phyloP scores from a whole-genome alignment of 2,329 filamentous ascomycete genomes.

The Samsoniella hepiali region DNA sequence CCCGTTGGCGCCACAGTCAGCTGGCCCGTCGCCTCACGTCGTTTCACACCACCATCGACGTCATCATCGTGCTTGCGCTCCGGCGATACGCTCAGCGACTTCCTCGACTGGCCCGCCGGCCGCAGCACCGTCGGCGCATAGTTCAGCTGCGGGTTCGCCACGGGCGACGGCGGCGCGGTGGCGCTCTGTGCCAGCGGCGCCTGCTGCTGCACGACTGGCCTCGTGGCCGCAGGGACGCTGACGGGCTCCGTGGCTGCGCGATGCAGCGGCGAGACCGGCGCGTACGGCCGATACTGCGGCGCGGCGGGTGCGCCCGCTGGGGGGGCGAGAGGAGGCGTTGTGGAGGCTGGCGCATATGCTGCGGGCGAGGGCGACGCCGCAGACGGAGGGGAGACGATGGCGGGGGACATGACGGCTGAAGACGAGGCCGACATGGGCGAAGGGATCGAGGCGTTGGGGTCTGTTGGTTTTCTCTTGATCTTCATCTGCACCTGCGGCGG shows the following conservation, averaged over 20 bases:
- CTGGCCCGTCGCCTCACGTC: too few species aligned
- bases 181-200: background rate
- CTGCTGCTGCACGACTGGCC: background rate
- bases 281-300: slow-evolving; percentile 7
- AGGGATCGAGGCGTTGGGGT: background rate
- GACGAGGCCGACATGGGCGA: slow-evolving; percentile 2
- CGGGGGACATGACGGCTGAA: background rate
- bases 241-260: slow-evolving; percentile 6
- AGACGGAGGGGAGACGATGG: background rate
- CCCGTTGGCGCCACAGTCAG: background rate
- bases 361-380: background rate
- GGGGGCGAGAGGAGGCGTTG: background rate
- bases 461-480: slow-evolving; percentile 11
- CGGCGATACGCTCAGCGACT: slow-evolving; percentile 18
- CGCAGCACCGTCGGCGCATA: slow-evolving; percentile 14
- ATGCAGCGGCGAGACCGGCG: slow-evolving; percentile 6
- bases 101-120: slow-evolving; percentile 2
- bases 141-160: background rate
- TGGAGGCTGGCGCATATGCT: background rate
- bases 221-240: too few species aligned
- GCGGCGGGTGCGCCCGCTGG: background rate
- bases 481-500: slow-evolving; percentile 23
- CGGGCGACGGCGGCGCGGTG: background rate
- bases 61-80: background rate
- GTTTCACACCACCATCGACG: too few species aligned